Conservation (phyloP, 2,329 filamentous ascomycete genomes). For the Hymenoscyphus albidus region DNA sequence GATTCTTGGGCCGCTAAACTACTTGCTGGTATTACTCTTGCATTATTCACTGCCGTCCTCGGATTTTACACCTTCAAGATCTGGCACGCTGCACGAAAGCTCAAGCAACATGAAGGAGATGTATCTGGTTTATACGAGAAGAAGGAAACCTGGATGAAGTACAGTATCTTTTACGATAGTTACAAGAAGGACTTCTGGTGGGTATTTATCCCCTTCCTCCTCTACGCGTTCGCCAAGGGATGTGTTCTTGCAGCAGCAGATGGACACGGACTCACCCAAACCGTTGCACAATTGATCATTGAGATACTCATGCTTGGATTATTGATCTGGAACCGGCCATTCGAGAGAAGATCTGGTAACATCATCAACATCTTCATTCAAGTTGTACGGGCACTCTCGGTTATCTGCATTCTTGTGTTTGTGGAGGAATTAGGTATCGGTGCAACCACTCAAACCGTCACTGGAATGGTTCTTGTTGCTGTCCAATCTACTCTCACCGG, state of each 20-base stretch:
- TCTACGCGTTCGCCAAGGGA: slow-evolving; percentile 89
- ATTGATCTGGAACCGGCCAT: slow-evolving; percentile 81
- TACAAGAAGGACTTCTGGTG: slow-evolving; percentile 97
- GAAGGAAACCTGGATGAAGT: slow-evolving; percentile 89
- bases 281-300: slow-evolving; percentile 72
- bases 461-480: slow-evolving; percentile 88
- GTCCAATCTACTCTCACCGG: slow-evolving; percentile 82
- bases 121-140: slow-evolving; percentile 73
- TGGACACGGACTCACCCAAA: slow-evolving; percentile 79
- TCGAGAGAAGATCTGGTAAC: slow-evolving; percentile 80
- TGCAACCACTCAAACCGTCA: slow-evolving; percentile 90
- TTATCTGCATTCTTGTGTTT: slow-evolving; percentile 85
- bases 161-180: slow-evolving; percentile 94
- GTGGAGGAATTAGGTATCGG: slow-evolving; percentile 87
- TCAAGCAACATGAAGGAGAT: slow-evolving; percentile 74
- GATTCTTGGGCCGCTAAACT: slow-evolving; percentile 91
- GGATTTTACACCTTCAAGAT: slow-evolving; percentile 82
- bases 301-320: slow-evolving; percentile 67
- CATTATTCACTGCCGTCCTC: slow-evolving; percentile 75
- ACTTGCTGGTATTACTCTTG: slow-evolving; percentile 78
- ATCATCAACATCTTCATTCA: slow-evolving; percentile 93
- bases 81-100: slow-evolving; percentile 67
- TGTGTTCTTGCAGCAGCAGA: slow-evolving; percentile 80
- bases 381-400: slow-evolving; percentile 81
- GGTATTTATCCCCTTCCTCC: slow-evolving; percentile 84